Conservation (phyloP, 106 monocot genomes). For the Acorus gramineus region DNA sequence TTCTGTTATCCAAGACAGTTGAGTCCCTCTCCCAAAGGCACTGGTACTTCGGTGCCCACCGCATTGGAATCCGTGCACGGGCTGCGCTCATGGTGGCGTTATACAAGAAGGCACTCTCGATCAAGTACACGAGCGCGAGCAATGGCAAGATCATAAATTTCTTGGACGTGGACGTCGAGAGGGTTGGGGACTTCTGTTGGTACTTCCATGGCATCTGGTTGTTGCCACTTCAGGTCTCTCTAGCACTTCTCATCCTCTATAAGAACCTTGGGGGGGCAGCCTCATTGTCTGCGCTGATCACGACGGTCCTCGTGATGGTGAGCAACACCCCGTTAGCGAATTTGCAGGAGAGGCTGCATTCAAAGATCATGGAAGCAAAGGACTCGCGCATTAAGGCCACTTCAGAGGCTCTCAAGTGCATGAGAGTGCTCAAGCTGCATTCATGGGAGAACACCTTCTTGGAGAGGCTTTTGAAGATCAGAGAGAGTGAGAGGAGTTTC, state of each 20-base stretch:
- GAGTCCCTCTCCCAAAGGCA: conserved; percentile 83
- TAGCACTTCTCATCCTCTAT: conserved; percentile 61
- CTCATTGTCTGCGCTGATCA: conserved; percentile 39
- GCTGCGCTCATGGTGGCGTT: conserved; percentile 61
- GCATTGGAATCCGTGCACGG: conserved; percentile 56
- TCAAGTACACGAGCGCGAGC: conserved; percentile 30
- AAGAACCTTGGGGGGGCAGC: conserved; percentile 50
- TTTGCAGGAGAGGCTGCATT: conserved; percentile 50
- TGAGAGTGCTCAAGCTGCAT: conserved; percentile 69
- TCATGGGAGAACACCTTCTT: conserved; percentile 69
- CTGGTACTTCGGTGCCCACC: conserved; percentile 77
- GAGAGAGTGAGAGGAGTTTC: conserved; percentile 50
- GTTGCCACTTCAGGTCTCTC: conserved; percentile 65
- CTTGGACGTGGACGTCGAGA: conserved; percentile 66
- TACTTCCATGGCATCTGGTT: conserved; percentile 74
- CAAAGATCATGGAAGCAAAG: conserved; percentile 76
- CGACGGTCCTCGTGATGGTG: conserved; percentile 57
- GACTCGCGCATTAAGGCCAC: conserved; percentile 67
- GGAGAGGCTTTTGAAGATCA: conserved; percentile 35
- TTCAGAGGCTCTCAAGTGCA: conserved; percentile 56
- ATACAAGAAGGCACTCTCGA: conserved; percentile 44
- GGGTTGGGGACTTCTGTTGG: conserved; percentile 75
- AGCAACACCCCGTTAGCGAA: conserved; percentile 69
- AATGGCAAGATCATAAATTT: conserved; percentile 55
- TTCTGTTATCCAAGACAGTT: conserved; percentile 62